Evolutionary conservation across 2,329 filamentous ascomycete species (phyloP).

Genomic region (Nannizziopsis arthrosporioides): DNA sequence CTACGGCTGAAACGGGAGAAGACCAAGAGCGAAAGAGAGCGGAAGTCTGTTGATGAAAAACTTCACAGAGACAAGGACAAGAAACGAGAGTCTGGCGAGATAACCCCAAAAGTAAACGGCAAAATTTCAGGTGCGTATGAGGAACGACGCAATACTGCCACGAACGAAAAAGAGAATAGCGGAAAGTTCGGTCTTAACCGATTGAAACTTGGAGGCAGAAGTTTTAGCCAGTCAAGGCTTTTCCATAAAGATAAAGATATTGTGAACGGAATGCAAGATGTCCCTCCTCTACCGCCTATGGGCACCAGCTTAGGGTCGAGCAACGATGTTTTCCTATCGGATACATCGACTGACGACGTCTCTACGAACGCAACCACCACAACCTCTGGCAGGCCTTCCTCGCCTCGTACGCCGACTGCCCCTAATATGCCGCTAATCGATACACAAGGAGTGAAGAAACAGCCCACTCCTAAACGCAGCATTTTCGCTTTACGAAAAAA

Average conservation of each 20-base stretch:
- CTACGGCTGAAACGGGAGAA: too few relatives aligned
- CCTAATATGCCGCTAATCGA: neutral
- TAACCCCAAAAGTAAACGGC: slow-evolving; percentile 54
- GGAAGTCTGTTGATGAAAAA: slow-evolving; percentile 42
- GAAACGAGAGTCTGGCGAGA: slow-evolving; percentile 49
- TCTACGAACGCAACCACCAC: slow-evolving; percentile 2
- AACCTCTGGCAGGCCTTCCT: neutral
- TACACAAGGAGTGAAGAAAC: neutral
- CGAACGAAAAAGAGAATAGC: slow-evolving; percentile 11
- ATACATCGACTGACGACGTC: slow-evolving; percentile 4
- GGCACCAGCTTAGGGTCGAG: neutral
- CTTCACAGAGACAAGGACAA: slow-evolving; percentile 32
- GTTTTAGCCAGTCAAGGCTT: slow-evolving; percentile 48
- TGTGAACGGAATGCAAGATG: slow-evolving; percentile 4
- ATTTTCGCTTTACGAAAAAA: slow-evolving; percentile 37
- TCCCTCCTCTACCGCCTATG: slow-evolving; percentile 9
- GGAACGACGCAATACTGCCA: slow-evolving; percentile 24
- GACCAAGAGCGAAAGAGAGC: slow-evolving; percentile 35
- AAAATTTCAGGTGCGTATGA: slow-evolving; percentile 50
- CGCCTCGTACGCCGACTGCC: neutral
- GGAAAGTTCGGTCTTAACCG: slow-evolving; percentile 44
- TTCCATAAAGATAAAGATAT: slow-evolving; percentile 26
- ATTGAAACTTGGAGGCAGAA: slow-evolving; percentile 62
- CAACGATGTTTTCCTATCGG: neutral
- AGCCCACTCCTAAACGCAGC: slow-evolving; percentile 23